Percentiles rank a stretch among this genome's conserved stretches.
Evolutionary conservation across 768 basidiomycete genomes (phyloP).

Genomic region (Auricularia heimuer): DNA sequence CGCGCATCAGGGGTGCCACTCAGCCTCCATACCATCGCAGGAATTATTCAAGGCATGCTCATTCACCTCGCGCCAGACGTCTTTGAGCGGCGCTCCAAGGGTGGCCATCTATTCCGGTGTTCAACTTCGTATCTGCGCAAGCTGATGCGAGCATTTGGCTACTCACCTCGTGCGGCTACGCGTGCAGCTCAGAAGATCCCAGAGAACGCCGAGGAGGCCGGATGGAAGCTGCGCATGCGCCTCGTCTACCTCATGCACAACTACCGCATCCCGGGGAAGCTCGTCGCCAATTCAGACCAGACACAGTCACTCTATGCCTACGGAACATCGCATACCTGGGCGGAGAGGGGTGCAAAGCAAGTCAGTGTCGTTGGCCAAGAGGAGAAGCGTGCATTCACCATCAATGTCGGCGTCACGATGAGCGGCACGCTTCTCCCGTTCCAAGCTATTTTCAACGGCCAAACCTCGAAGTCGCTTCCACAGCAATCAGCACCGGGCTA

Average conservation of each 20-base stretch:
- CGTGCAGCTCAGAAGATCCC: conserved; percentile 29
- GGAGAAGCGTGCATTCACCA: conserved; percentile 34
- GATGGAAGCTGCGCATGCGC: conserved; percentile 12
- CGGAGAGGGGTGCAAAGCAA: conserved; percentile 23
- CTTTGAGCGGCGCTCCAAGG: conserved; percentile 14
- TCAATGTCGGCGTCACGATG: conserved; percentile 23
- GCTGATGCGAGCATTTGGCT: conserved; percentile 16
- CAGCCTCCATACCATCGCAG: conserved; percentile 18
- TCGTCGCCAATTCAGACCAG: conserved; percentile 30
- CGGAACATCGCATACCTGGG: conserved; percentile 22
- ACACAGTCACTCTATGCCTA: conserved; percentile 22
- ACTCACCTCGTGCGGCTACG: conserved; percentile 21
- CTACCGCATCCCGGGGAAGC: conserved; percentile 16
- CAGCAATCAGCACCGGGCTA: conserved; percentile 10
- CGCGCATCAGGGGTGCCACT: conserved; percentile 16
- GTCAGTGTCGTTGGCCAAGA: conserved; percentile 25
- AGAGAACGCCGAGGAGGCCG: conserved; percentile 16
- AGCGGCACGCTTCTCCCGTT: conserved; percentile 26
- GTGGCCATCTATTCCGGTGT: conserved; percentile 21
- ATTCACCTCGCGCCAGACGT: conserved; percentile 17
- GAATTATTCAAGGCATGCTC: conserved; percentile 22
- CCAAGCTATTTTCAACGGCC: conserved; percentile 29
- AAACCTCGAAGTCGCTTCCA: conserved; percentile 18
- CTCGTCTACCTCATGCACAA: conserved; percentile 19
- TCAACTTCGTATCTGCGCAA: conserved; percentile 19